phyloP scores from a whole-genome alignment of 2,329 filamentous ascomycete species.

The Cadophora sp. region DNA sequence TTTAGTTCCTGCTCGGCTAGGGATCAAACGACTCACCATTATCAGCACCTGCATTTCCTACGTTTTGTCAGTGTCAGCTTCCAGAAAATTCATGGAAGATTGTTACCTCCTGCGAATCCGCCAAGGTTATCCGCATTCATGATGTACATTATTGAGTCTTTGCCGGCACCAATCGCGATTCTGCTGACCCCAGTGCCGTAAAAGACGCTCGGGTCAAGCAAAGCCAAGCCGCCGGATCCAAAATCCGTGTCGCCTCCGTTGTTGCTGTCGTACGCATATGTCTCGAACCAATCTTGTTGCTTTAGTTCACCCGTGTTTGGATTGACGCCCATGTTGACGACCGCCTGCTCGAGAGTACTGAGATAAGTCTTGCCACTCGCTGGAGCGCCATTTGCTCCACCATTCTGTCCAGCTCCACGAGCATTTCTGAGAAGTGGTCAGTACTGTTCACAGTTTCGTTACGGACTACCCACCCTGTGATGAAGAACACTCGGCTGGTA shows the following conservation, averaged over 20 bases:
- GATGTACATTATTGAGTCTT: constrained; percentile 20
- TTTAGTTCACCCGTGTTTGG: constrained; percentile 19
- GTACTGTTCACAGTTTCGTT: background rate
- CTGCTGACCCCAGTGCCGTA: constrained; percentile 21
- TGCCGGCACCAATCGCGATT: constrained; percentile 20
- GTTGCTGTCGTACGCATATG: constrained; percentile 17
- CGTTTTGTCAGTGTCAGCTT: background rate
- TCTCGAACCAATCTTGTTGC: constrained; percentile 24
- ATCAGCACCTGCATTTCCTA: constrained; percentile 15
- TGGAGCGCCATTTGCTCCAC: constrained; percentile 16
- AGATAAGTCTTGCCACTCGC: constrained; percentile 20
- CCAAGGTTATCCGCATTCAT: constrained; percentile 26
- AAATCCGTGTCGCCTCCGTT: constrained; percentile 26
- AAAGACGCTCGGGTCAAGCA: constrained; percentile 21
- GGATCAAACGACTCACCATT: background rate
- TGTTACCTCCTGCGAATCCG: constrained; percentile 18
- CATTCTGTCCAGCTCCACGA: constrained; percentile 24
- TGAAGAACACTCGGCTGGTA: constrained; percentile 24
- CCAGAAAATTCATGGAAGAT: background rate
- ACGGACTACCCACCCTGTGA: constrained; percentile 20
- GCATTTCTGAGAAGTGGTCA: constrained; percentile 9
- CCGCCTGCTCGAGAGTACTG: constrained; percentile 24
- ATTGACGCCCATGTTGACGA: constrained; percentile 23
- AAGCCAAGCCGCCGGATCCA: constrained; percentile 17
- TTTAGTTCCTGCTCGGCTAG: background rate